These are phyloP conservation scores for Lyophyllum semitale DNA, from an alignment of 768 basidiomycete species.

Conservation along the genomic window DNA sequence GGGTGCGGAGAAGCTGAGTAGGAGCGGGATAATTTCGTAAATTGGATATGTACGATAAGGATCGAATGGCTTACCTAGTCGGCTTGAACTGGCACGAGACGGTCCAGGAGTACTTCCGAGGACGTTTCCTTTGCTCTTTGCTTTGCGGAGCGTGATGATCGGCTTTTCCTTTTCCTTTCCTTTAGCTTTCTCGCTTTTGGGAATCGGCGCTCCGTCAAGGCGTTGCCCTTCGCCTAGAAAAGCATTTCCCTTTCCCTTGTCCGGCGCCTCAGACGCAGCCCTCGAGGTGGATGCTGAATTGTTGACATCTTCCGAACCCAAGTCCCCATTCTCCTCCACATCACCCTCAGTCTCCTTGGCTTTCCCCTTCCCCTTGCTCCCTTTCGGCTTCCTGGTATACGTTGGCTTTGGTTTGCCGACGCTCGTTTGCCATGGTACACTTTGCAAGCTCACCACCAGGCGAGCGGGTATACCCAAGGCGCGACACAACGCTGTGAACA, in stretches of 20 bases:
- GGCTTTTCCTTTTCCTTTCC: slow-evolving; percentile 59
- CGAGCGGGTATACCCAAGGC: slow-evolving; percentile 85
- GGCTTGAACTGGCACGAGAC: slow-evolving; percentile 17
- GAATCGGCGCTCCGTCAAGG: slow-evolving; percentile 36
- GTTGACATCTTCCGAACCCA: slow-evolving; percentile 39
- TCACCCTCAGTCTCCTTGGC: slow-evolving; percentile 29
- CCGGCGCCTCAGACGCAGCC: slow-evolving; percentile 32
- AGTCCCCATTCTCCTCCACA: slow-evolving; percentile 33
- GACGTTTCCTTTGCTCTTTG: slow-evolving; percentile 50
- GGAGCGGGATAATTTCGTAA: neutral
- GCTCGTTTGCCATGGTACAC: slow-evolving; percentile 84
- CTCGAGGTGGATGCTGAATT: slow-evolving; percentile 19
- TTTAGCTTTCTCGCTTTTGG: slow-evolving; percentile 51
- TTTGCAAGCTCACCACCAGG: slow-evolving; percentile 87
- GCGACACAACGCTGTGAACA: slow-evolving; percentile 89
- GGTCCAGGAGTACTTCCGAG: slow-evolving; percentile 31
- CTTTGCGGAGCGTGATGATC: slow-evolving; percentile 59
- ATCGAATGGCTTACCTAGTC: slow-evolving; percentile 22
- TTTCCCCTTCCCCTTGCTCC: slow-evolving; percentile 37
- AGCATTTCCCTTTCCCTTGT: slow-evolving; percentile 23
- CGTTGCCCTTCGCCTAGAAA: slow-evolving; percentile 44
- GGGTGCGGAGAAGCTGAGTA: slow-evolving; percentile 50
- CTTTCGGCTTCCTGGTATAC: slow-evolving; percentile 38
- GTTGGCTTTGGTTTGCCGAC: slow-evolving; percentile 57
- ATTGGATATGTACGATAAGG: neutral